These are phyloP conservation scores for Colletotrichum magnum DNA, from an alignment of 2,329 filamentous ascomycete genomes.

Conservation along the genomic window DNA sequence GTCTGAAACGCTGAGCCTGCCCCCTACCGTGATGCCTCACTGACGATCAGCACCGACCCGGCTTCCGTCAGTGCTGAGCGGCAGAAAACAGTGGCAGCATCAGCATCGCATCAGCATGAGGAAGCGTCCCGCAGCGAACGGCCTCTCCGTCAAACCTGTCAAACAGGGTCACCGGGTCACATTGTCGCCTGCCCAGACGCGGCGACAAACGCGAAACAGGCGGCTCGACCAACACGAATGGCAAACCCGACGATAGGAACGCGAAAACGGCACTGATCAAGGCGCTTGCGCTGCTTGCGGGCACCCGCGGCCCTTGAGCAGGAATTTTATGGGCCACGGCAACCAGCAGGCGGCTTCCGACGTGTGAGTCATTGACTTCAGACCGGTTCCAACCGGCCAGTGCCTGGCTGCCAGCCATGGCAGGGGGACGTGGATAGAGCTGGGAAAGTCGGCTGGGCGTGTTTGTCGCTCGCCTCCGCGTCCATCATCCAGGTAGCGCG, in stretches of 20 bases:
- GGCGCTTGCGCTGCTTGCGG: conserved; percentile 38
- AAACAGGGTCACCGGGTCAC: conserved; percentile 34
- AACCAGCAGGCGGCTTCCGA: conserved; percentile 39
- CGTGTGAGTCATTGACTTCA: conserved; percentile 42
- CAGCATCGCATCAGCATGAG: conserved; percentile 1
- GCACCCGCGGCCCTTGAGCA: conserved; percentile 27
- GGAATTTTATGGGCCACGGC: conserved; percentile 36
- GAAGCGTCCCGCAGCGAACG: conserved; percentile 12
- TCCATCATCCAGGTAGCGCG: neutral
- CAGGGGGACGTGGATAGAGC: conserved; percentile 23
- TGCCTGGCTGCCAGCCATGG: conserved; percentile 29
- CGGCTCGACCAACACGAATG: conserved; percentile 13
- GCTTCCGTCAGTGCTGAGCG: conserved; percentile 31
- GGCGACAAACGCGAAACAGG: conserved; percentile 30
- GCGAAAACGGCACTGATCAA: conserved; percentile 29
- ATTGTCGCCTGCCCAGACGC: conserved; percentile 33
- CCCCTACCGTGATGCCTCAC: conserved; percentile 41
- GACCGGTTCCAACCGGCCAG: conserved; percentile 32
- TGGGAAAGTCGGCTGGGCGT: conserved; percentile 15
- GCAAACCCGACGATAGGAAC: conserved; percentile 12
- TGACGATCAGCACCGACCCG: conserved; percentile 36
- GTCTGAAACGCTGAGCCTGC: conserved; percentile 42
- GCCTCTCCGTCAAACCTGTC: conserved; percentile 37
- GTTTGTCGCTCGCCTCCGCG: conserved; percentile 17
- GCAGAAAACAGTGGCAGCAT: conserved; percentile 18